These are phyloP conservation scores for Globisporangium camurandrum DNA, from an alignment of 352 stramenopile genomes.

Conservation along the genomic window DNA sequence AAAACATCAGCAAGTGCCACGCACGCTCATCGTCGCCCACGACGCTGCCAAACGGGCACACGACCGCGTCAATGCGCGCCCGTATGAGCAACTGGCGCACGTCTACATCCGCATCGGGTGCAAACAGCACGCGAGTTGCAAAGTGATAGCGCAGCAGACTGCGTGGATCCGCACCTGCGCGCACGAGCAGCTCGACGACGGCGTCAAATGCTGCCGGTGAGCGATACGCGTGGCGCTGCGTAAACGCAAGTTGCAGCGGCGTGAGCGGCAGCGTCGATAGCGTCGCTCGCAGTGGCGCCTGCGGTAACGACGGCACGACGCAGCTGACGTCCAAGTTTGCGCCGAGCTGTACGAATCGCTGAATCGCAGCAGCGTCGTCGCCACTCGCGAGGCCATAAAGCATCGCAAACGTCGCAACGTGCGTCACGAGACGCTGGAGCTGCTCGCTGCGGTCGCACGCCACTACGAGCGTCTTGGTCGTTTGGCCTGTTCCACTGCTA, in stretches of 20 bases:
- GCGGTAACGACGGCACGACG: constrained; percentile 19
- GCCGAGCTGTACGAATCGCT: constrained; percentile 37
- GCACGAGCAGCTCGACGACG: constrained; percentile 32
- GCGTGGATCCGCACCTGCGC: constrained; percentile 29
- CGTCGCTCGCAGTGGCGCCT: constrained; percentile 12
- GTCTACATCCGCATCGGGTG: constrained; percentile 14
- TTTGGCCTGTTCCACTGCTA: constrained; percentile 24
- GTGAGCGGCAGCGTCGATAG: no score
- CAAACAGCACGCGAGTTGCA: constrained; percentile 45
- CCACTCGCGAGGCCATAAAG: constrained; percentile 34
- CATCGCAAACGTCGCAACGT: constrained; percentile 53
- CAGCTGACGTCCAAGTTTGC: constrained; percentile 47
- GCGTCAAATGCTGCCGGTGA: constrained; percentile 15
- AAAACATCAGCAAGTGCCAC: constrained; percentile 71
- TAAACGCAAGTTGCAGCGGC: constrained; percentile 49
- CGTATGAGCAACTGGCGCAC: constrained; percentile 25
- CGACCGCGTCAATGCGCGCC: constrained; percentile 15
- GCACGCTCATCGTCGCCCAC: constrained; percentile 31
- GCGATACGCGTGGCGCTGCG: constrained; percentile 2
- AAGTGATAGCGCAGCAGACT: constrained; percentile 54
- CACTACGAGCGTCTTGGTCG: constrained; percentile 45
- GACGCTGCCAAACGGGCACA: constrained; percentile 22
- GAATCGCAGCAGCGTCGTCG: constrained; percentile 25
- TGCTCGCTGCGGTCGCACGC: constrained; percentile 28
- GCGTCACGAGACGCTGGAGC: constrained; percentile 26